Evolutionary conservation across 1,284 basidiomycete species (phyloP).

Genomic region (Irpex lacteus): DNA sequence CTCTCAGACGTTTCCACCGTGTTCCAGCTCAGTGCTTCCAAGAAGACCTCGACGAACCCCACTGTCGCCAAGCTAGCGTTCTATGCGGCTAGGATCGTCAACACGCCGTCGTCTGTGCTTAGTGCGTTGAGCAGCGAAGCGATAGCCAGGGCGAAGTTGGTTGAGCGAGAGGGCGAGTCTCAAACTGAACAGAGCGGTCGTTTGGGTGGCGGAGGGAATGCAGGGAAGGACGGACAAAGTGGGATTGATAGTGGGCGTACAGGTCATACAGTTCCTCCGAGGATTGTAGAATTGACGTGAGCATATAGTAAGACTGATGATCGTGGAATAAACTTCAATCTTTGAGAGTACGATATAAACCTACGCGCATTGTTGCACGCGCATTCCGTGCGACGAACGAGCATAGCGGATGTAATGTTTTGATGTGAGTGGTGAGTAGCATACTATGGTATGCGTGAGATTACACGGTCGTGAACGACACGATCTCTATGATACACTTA

Average conservation of each 20-base stretch:
- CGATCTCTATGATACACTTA: no score
- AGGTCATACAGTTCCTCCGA: background rate
- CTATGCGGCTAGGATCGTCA: conserved; percentile 51
- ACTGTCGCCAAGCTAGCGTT: conserved; percentile 53
- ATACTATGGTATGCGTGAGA: no score
- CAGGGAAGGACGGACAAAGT: background rate
- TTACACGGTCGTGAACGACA: no score
- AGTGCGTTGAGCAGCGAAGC: conserved; percentile 43
- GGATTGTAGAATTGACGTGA: background rate
- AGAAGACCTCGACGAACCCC: conserved; percentile 31
- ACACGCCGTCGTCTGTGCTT: conserved; percentile 38
- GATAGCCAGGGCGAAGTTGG: conserved; percentile 21
- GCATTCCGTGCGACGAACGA: no score
- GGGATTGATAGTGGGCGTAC: background rate
- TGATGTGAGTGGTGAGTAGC: no score
- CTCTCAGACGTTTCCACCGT: conserved; percentile 51
- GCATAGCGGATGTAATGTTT: no score
- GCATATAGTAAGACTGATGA: background rate
- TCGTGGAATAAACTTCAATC: no score
- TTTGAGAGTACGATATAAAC: no score
- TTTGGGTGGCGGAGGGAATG: background rate
- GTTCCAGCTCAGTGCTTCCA: conserved; percentile 23
- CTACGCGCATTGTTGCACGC: no score
- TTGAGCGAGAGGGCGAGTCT: conserved; percentile 18
- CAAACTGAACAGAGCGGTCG: background rate